Evolutionary conservation across 148 eudicot species (phyloP).

Genomic region (Cornus florida): DNA sequence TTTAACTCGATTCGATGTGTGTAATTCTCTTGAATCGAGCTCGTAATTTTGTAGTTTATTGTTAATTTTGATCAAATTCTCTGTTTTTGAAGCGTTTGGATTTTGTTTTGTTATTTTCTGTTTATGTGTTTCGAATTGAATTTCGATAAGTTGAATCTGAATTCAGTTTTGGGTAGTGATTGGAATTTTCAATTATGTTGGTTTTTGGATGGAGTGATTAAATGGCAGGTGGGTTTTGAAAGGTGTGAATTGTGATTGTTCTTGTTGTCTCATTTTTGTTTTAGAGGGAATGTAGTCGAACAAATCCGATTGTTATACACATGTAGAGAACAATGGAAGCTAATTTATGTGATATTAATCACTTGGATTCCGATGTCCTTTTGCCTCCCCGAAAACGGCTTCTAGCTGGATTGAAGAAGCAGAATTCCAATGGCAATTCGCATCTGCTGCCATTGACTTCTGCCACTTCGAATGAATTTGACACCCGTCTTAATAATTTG

Average conservation of each 20-base stretch:
- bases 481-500: conserved; percentile 46
- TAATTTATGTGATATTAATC: conserved; percentile 52
- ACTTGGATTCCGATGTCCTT: conserved; percentile 67
- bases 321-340: conserved; percentile 61
- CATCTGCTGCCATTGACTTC: conserved; percentile 29
- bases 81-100: too few relatives aligned
- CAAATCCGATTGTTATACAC: conserved; percentile 11
- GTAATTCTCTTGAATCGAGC: too few relatives aligned
- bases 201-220: background rate
- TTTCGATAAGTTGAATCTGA: too few relatives aligned
- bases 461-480: conserved; percentile 33
- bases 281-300: conserved; percentile 22
- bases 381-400: conserved; percentile 92
- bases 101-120: too few relatives aligned
- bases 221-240: conserved; percentile 18
- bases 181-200: too few relatives aligned
- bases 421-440: conserved; percentile 48
- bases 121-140: too few relatives aligned
- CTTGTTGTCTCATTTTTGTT: background rate
- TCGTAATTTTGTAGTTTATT: too few relatives aligned
- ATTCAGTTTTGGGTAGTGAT: too few relatives aligned
- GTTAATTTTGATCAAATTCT: too few relatives aligned
- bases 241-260: conserved; percentile 18
- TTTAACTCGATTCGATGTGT: too few relatives aligned
- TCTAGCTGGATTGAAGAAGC: conserved; percentile 79